These are phyloP conservation scores for Botrytis deweyae DNA, from an alignment of 2,329 filamentous ascomycete genomes.

Conservation along the genomic window DNA sequence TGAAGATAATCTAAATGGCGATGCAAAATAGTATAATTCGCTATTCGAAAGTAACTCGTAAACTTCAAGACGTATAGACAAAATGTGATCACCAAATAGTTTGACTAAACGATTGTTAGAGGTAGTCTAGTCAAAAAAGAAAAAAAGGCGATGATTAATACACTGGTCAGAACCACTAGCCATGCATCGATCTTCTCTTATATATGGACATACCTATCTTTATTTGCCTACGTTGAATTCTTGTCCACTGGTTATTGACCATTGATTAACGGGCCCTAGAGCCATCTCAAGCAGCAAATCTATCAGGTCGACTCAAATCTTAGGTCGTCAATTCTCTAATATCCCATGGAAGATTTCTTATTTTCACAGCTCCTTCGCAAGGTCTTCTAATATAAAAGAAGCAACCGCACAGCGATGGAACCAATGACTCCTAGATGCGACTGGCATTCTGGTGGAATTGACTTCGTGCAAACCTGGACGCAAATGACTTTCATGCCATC, in stretches of 20 bases:
- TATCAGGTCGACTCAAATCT: no score
- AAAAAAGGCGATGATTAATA: not conserved
- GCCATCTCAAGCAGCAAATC: no score
- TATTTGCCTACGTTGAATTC: no score
- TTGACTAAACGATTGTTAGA: not conserved
- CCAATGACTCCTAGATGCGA: slow-evolving; percentile 45
- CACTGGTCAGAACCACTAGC: not conserved
- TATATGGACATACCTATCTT: not conserved
- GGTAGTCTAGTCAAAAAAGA: not conserved
- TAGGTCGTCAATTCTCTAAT: no score
- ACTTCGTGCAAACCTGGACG: slow-evolving; percentile 48
- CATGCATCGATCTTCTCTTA: not conserved
- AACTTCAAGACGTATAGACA: not conserved
- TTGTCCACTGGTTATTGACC: no score
- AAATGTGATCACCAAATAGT: not conserved
- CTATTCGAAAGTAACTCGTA: not conserved
- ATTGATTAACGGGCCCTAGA: no score
- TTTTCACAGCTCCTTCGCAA: slow-evolving; percentile 27
- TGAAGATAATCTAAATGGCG: not conserved
- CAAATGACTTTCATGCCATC: slow-evolving; percentile 43
- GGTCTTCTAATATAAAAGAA: slow-evolving; percentile 31
- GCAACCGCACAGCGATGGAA: slow-evolving; percentile 40
- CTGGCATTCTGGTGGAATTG: slow-evolving; percentile 53
- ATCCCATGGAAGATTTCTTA: slow-evolving; percentile 40
- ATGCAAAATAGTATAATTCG: not conserved